Conservation (phyloP, 441 rosid species). For the Euphorbia celastroides region DNA sequence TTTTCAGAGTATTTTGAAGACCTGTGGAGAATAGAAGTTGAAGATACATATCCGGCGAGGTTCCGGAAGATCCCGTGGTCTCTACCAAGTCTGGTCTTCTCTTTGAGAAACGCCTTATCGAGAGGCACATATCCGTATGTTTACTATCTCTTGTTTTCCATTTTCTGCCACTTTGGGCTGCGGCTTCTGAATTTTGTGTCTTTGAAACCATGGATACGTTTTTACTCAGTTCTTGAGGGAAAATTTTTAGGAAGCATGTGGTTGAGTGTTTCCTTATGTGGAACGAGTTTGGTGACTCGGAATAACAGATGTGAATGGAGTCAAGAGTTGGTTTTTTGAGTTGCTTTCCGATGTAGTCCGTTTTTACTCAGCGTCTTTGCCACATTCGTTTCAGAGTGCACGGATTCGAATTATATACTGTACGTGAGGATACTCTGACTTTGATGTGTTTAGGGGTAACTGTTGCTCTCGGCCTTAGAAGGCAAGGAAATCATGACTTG, state of each 20-base stretch:
- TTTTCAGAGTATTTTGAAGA: no score
- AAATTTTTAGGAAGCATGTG: background rate
- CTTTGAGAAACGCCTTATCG: conserved; percentile 91
- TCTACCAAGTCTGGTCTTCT: conserved; percentile 74
- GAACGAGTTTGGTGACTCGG: background rate
- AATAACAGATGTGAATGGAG: background rate
- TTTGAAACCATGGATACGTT: background rate
- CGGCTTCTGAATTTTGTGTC: background rate
- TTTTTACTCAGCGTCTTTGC: background rate
- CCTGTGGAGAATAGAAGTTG: no score
- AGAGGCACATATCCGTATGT: conserved; percentile 69
- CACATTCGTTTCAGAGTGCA: background rate
- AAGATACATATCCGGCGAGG: conserved; percentile 99
- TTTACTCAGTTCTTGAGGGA: background rate
- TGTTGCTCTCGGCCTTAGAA: background rate
- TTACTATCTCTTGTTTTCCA: background rate
- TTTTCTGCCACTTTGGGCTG: conserved; percentile 16
- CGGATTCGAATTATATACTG: background rate
- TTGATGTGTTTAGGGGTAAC: background rate
- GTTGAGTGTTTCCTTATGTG: background rate
- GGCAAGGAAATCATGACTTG: background rate
- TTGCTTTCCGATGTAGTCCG: background rate
- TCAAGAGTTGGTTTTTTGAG: background rate
- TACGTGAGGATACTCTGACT: background rate
- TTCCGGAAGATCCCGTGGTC: conserved; percentile 96